Evolutionary conservation across 1,139 yeast species (phyloP).

Genomic region (Saccharomyces hybrid): DNA sequence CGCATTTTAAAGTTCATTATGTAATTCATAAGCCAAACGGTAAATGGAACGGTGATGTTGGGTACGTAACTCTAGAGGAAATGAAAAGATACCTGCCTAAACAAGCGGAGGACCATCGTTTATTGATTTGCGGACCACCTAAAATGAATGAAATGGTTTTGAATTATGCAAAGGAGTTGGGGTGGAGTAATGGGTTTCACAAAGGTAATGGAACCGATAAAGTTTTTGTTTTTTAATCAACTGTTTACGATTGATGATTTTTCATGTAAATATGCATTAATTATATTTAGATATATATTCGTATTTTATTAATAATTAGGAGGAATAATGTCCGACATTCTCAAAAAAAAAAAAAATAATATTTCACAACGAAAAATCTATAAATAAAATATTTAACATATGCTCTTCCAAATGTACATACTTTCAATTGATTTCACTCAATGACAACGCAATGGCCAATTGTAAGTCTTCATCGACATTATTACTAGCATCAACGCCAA

Average conservation of each 20-base stretch:
- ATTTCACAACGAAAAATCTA: constrained; percentile 47
- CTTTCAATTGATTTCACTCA: constrained; percentile 26
- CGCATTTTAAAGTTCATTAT: constrained; percentile 50
- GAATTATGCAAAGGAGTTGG: constrained; percentile 46
- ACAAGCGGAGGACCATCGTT: constrained; percentile 43
- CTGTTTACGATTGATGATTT: background rate
- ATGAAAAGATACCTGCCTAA: constrained; percentile 46
- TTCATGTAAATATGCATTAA: background rate
- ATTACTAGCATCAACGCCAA: constrained; percentile 1
- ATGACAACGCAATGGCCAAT: constrained; percentile 29
- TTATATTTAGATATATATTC: background rate
- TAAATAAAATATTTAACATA: background rate
- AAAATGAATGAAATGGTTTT: constrained; percentile 53
- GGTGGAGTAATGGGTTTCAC: constrained; percentile 51
- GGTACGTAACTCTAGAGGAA: constrained; percentile 53
- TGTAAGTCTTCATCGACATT: constrained; percentile 27
- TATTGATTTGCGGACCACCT: constrained; percentile 72
- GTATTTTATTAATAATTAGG: background rate
- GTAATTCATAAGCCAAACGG: constrained; percentile 35
- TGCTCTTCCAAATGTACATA: background rate
- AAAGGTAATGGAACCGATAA: constrained; percentile 52
- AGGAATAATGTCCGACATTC: background rate
- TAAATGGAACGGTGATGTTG: constrained; percentile 53
- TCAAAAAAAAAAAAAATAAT: constrained; percentile 8
- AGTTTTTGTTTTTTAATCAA: constrained; percentile 54